A percentile compares a stretch with the other conserved stretches of the same genome.
Evolutionary conservation across 2,329 filamentous ascomycete genomes (phyloP).

Genomic region (Botryotinia convoluta): DNA sequence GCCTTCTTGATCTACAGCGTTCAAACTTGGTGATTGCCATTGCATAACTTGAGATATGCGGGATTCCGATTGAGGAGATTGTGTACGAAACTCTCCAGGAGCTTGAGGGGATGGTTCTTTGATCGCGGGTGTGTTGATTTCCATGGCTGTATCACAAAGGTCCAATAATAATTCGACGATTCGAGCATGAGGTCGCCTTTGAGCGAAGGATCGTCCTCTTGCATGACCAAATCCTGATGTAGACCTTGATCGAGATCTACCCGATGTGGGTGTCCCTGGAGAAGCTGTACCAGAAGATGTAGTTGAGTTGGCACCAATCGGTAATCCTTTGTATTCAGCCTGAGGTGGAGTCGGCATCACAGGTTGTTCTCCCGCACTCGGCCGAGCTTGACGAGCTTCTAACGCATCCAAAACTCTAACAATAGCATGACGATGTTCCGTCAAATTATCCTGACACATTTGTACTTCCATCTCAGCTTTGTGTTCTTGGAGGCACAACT

Average conservation of each 20-base stretch:
- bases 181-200: constrained; percentile 82
- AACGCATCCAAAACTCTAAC: constrained; percentile 92
- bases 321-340: constrained; percentile 83
- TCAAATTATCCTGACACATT: constrained; percentile 86
- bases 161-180: constrained; percentile 95
- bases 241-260: constrained; percentile 67
- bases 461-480: constrained; percentile 97
- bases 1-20: constrained; percentile 89
- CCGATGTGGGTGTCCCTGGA: constrained; percentile 62
- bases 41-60: constrained; percentile 91
- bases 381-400: constrained; percentile 71
- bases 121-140: constrained; percentile 90
- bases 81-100: constrained; percentile 78
- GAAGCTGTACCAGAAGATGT: constrained; percentile 71
- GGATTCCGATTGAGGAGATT: constrained; percentile 94
- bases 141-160: constrained; percentile 90
- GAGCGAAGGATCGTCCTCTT: constrained; percentile 83
- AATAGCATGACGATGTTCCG: constrained; percentile 89
- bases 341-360: constrained; percentile 46
- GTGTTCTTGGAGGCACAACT: constrained; percentile 93
- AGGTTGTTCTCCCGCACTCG: constrained; percentile 54
- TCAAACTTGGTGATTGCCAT: constrained; percentile 92
- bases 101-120: constrained; percentile 72
- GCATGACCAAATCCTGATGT: constrained; percentile 71
- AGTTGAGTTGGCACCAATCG: constrained; percentile 68